phyloP scores from a whole-genome alignment of 2,329 filamentous ascomycete genomes.

The Beauveria bassiana region DNA sequence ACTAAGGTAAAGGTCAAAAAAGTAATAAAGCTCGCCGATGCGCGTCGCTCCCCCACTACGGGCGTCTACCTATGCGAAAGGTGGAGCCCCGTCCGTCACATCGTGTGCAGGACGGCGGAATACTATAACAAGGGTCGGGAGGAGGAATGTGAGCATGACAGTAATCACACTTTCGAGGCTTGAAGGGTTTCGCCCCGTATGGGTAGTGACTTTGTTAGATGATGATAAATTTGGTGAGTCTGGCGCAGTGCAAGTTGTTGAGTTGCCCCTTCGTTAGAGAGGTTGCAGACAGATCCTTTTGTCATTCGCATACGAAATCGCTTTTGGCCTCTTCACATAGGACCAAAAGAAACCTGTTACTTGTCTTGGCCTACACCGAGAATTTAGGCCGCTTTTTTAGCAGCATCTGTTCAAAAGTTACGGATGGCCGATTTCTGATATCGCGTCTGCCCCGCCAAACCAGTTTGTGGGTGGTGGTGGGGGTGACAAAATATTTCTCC shows the following conservation, averaged over 20 bases:
- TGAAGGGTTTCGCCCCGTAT: neutral
- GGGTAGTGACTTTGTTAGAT: neutral
- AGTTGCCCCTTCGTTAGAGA: too few relatives aligned
- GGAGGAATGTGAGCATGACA: neutral
- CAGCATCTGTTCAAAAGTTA: too few relatives aligned
- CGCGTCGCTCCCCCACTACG: neutral
- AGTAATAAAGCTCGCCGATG: neutral
- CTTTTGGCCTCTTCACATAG: too few relatives aligned
- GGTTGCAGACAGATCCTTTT: too few relatives aligned
- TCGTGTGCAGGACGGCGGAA: neutral
- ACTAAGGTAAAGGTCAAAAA: neutral
- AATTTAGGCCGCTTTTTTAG: too few relatives aligned
- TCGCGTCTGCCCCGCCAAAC: conserved; percentile 33
- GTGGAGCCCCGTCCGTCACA: conserved; percentile 62
- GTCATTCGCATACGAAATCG: too few relatives aligned
- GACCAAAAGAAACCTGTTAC: too few relatives aligned
- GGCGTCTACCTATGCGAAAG: neutral
- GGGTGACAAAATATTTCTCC: conserved; percentile 15
- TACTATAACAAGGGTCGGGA: neutral
- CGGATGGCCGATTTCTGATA: neutral
- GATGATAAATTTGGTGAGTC: neutral
- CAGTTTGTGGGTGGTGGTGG: neutral
- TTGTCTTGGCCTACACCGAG: too few relatives aligned
- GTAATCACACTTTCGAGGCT: neutral
- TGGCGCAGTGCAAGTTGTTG: neutral